Conservation (phyloP, 495 filamentous ascomycete genomes). For the Trichoderma asperelloides region DNA sequence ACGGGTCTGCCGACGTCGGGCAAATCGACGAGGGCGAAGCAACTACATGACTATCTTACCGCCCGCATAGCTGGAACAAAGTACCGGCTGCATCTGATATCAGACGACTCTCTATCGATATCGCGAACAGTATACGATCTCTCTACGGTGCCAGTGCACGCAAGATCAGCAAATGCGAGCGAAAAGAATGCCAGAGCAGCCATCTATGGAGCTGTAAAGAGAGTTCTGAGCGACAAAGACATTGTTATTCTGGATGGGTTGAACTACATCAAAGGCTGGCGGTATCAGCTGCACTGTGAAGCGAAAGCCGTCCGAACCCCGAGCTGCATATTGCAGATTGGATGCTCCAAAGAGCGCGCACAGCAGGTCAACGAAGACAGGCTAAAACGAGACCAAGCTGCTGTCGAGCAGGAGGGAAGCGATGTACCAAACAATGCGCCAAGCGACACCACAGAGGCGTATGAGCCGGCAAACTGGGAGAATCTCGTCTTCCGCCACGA, state of each 20-base stretch:
- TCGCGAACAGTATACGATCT: slow-evolving; percentile 54
- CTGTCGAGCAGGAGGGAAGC: slow-evolving; percentile 7
- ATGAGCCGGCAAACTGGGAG: slow-evolving; percentile 64
- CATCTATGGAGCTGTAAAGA: slow-evolving; percentile 77
- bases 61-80: slow-evolving; percentile 38
- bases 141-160: slow-evolving; percentile 36
- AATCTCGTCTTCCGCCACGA: slow-evolving; percentile 94
- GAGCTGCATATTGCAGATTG: slow-evolving; percentile 80
- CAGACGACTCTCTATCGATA: slow-evolving; percentile 56
- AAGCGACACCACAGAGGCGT: slow-evolving; percentile 38
- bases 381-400: slow-evolving; percentile 19
- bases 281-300: slow-evolving; percentile 94
- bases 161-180: slow-evolving; percentile 46
- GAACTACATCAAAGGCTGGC: slow-evolving; percentile 97
- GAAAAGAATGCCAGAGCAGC: slow-evolving; percentile 93
- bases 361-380: slow-evolving; percentile 47
- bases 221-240: slow-evolving; percentile 64
- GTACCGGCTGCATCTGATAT: slow-evolving; percentile 58
- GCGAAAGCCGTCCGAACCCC: slow-evolving; percentile 78
- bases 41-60: slow-evolving; percentile 61
- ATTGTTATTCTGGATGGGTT: slow-evolving; percentile 84
- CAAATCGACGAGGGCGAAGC: slow-evolving; percentile 76
- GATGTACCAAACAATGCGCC: background rate
- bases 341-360: slow-evolving; percentile 62
- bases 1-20: slow-evolving; percentile 90